Evolutionary conservation across 225 moss, liverwort and hornwort species (phyloP).

Genomic region (Ulota crispa): DNA sequence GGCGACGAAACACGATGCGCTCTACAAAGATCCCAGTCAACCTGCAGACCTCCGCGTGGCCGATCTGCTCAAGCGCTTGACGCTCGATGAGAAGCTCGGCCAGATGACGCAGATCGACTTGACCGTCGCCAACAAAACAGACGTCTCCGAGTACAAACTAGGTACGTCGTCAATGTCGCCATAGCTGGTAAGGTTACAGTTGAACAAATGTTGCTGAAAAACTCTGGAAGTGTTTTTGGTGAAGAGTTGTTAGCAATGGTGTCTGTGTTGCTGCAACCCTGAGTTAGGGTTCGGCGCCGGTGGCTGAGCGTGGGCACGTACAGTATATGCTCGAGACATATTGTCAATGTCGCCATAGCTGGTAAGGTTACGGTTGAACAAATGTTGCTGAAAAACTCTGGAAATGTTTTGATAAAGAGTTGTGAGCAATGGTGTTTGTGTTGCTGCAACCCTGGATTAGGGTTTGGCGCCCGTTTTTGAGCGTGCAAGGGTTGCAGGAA

Average conservation of each 20-base stretch:
- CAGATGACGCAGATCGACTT: constrained; percentile 96
- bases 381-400: too few species aligned
- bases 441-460: neutral
- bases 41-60: constrained; percentile 53
- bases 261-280: neutral
- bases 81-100: constrained; percentile 81
- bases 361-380: neutral
- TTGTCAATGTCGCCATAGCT: neutral
- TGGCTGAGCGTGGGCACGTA: neutral
- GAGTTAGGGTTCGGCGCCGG: neutral
- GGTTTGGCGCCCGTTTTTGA: neutral
- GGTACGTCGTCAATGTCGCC: constrained; percentile 28
- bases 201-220: too few species aligned
- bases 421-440: neutral
- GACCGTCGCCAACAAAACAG: constrained; percentile 45
- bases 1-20: constrained; percentile 14
- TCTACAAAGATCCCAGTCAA: constrained; percentile 74
- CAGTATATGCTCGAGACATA: too few species aligned
- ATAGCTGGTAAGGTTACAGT: neutral
- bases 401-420: neutral
- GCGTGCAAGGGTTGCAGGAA: constrained; percentile 38
- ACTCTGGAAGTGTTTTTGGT: neutral
- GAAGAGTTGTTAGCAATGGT: neutral
- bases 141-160: constrained; percentile 41
- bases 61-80: constrained; percentile 75